phyloP scores from a whole-genome alignment of 495 filamentous ascomycete species.

The Pseudomonodictys pantanalensis region DNA sequence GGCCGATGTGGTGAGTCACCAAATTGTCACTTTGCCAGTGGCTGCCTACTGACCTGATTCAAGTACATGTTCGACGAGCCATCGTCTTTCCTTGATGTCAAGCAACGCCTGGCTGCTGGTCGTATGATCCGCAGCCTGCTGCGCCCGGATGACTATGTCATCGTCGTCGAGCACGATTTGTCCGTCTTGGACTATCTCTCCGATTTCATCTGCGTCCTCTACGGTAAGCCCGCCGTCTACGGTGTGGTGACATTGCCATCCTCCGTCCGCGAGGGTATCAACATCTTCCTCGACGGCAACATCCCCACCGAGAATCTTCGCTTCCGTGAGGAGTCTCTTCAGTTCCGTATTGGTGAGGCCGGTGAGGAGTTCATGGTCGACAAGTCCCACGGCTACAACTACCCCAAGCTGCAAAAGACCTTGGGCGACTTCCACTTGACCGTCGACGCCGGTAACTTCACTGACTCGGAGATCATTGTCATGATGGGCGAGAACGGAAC shows the following conservation, averaged over 20 bases:
- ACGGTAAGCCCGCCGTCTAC: conserved; percentile 90
- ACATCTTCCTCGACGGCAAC: conserved; percentile 97
- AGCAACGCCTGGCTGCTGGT: conserved; percentile 91
- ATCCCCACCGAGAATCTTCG: conserved; percentile 98
- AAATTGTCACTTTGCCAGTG: neutral
- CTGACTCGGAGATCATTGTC: conserved; percentile 96
- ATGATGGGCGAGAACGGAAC: conserved; percentile 99
- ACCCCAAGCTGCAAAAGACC: conserved; percentile 91
- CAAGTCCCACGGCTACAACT: conserved; percentile 77
- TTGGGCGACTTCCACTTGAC: conserved; percentile 82
- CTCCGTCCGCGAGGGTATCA: conserved; percentile 98
- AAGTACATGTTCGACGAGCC: conserved; percentile 99
- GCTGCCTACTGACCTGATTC: conserved; percentile 23
- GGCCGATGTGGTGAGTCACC: conserved; percentile 66
- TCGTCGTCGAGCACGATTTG: conserved; percentile 98
- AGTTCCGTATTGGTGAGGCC: conserved; percentile 91
- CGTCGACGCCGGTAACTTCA: conserved; percentile 81
- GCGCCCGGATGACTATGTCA: conserved; percentile 88
- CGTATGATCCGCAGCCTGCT: conserved; percentile 87
- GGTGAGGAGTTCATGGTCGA: conserved; percentile 87
- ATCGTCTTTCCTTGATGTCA: conserved; percentile 93
- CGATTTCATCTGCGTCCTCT: conserved; percentile 96
- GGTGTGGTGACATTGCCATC: conserved; percentile 97
- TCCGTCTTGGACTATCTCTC: conserved; percentile 97
- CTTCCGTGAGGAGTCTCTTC: conserved; percentile 94